Evolutionary conservation across 2,329 filamentous ascomycete species (phyloP), one percentile per base, ranked within the genome.

Genomic region (Tricladium varicosporioides): DNA sequence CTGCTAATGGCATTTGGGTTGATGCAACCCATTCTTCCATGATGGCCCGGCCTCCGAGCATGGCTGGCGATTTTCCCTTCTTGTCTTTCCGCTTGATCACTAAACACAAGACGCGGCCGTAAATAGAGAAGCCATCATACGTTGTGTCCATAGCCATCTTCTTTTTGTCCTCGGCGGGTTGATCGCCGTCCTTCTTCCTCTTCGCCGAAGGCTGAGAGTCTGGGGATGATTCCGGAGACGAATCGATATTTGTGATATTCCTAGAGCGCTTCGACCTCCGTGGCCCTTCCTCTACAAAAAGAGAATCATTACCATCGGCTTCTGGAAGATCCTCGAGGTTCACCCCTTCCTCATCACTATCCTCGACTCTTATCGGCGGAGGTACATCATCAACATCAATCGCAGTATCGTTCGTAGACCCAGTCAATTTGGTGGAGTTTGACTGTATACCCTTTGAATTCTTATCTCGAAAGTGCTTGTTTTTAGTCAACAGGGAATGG

Each of bases 61-160:
- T 59, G 61, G 66, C 58, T 46, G 67, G 63, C 50, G 64, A 63
- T 63, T 68, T 72, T 48, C 72, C 71, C 63, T 75, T 80, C 63
- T 73, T 77, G 48, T 86, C 87, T 60, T 88, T 86, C 70, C 88
- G 89, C 72, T 85, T 87, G 68, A 99, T 87, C 8, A 99, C 88
- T 57, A 99, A 80, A 73, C 92, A 97, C 22, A 99, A 78, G 48
- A 96, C 91, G 65, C 91, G 88, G 10, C 94, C 92, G 74, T 96
- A 96, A 69, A 99, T 97, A 66, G 88, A 90, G 74, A 97, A 97
- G 8, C 94, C 93, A 68, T 97, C 92, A 74, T 97, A 99, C 13
- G 86, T 87, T 22, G 93, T 94, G 60, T 88, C 87, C 77, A 97
- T 83, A 16, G 82, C 84, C 65, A 96, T 76, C 72, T 97, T 97